Evolutionary conservation across 257 asterid genomes (phyloP), one percentile per base, ranked within the genome.

Genomic region (Eucommia ulmoides): DNA sequence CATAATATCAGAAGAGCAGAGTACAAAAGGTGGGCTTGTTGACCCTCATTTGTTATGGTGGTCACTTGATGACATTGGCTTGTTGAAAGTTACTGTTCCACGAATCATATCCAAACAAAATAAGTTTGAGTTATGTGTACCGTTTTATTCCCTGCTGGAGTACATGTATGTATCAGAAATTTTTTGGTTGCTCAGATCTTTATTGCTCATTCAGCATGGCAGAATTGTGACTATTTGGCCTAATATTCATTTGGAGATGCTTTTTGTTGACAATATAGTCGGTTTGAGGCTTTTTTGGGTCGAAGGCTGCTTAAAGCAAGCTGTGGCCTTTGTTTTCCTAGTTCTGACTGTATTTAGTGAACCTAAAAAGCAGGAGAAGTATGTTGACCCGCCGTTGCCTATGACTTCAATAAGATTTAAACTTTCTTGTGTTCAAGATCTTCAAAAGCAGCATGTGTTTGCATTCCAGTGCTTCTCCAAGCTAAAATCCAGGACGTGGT

Each of bases 271-370:
- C 64, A 79, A 66, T 59, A 59, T 63, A 59, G 68, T 65, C 63
- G 99, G 99, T 61, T 70, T 87, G 82, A 84, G 82, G 65, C 69
- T 66, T 61, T 70, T 83, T 50, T 64, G 72, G 60, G 74, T 71
- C 54, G 97, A 83, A 62, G 88, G 96, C 42, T 68, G 77, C 78
- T 61, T 91, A 75, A 72, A 71, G 65, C 80, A 70, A 56, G 93
- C 89, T 53, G 58, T 87, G 55, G 65, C 74, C 62, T 70, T 81
- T 54, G 63, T 87, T 64, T 73, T 83, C 66, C 56, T 63, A 49
- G 74, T 86, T 59, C 74, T 83, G 68, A 61, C 67, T 29, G 78
- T 69, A 51, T 83, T 87, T 58, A 56, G 63, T 77, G 74, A 71
- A 57, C 72, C 74, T 47, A 66, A 64, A 51, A 83, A 68, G 52